Base-by-base conservation (phyloP, 306 rosid genomes). In the Rosa rugosa region DNA sequence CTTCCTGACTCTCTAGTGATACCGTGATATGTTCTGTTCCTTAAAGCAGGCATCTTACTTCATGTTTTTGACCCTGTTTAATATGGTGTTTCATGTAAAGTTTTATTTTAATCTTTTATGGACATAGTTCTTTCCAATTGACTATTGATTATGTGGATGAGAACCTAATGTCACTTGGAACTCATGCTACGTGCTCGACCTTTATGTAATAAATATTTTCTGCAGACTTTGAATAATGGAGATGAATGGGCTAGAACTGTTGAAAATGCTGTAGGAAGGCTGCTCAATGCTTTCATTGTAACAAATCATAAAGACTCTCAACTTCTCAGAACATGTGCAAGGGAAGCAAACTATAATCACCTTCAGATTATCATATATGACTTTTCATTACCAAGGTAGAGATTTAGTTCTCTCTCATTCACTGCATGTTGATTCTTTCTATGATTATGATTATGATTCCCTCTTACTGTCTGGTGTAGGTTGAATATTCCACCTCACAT, bases 261-360 rank as follows among this genome's bases (percentile, higher is more conserved):
- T 81, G 99, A 95, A 85, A 70, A 73, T 83, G 99, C 99, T 63
- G 64, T 95, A 72, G 99, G 99, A 76, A 90, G 80, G 85, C 77
- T 92, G 90, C 91, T 95, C 69, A 92, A 92, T 85, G 88, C 97
- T 75, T 94, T 95, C 85, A 91, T 95, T 56, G 99, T 95, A 78
- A 90, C 97, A 25, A 83, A 91, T 86, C 96, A 91, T 83, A 84
- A 80, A 82, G 99, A 95, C 79, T 88, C 85, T 76, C 97, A 82
- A 77, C 90, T 92, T 87, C 78, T 95, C 83, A 92, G 87, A 85
- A 75, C 83, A 81, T 92, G 91, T 88, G 97, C 99, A 0, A 88
- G 72, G 78, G 97, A 95, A 80, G 97, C 86, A 63, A 71, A 83
- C 72, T 92, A 90, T 69, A 84, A 60, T 49, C 44, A 85, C 60